These are phyloP conservation scores for Paulinella micropora DNA, from an alignment of 78 protist genomes.

Conservation along the genomic window DNA sequence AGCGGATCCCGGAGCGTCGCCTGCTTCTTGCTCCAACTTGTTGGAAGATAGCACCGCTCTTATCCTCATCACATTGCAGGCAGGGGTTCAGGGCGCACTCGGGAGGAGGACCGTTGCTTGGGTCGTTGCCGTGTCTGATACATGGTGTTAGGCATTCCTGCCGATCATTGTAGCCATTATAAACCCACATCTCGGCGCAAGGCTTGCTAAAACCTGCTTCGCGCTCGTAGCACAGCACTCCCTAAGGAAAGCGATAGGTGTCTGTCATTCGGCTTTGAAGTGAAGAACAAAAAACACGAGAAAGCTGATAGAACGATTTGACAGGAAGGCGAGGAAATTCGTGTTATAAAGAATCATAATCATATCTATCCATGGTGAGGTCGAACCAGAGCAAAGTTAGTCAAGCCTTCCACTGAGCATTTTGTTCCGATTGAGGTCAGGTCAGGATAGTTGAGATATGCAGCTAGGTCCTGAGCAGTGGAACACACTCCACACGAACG, in stretches of 20 bases:
- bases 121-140: conserved; percentile 25
- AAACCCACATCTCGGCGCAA: conserved; percentile 46
- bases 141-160: conserved; percentile 38
- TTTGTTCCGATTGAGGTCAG: not conserved
- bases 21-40: conserved; percentile 40
- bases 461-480: conserved; percentile 30
- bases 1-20: conserved; percentile 41
- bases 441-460: conserved; percentile 33
- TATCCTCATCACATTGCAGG: conserved; percentile 54
- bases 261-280: too few species aligned
- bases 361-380: too few species aligned
- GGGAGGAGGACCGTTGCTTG: conserved; percentile 51
- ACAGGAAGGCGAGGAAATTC: too few species aligned
- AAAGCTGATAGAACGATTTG: too few species aligned
- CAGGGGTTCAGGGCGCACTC: conserved; percentile 30
- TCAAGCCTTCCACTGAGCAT: not conserved
- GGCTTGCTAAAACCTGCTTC: conserved; percentile 26
- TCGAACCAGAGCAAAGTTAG: too few species aligned
- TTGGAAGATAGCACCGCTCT: conserved; percentile 47
- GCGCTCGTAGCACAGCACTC: too few species aligned
- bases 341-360: too few species aligned
- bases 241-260: too few species aligned
- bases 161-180: conserved; percentile 36
- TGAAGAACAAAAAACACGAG: too few species aligned
- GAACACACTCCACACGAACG: conserved; percentile 43